Base-by-base conservation (phyloP, 257 asterid genomes). In the Nicotiana knightiana region DNA sequence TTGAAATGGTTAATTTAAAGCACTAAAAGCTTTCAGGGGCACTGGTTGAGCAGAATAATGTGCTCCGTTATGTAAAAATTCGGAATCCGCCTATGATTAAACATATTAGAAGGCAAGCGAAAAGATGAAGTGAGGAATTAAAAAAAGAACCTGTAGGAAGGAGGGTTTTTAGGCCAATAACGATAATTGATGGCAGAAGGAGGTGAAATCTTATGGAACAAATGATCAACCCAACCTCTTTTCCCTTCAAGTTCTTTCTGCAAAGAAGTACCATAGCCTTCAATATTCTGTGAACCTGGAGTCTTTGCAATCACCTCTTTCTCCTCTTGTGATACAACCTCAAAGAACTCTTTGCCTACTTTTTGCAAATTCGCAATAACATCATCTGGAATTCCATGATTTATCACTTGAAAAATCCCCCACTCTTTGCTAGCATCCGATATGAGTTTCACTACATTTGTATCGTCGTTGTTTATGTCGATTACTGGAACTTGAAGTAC, bases 161-260 rank as follows among this genome's bases (percentile, higher is more conserved):
- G 88, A 30, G 97, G 98, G 48, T 87, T 93, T 32, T 85, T 82
- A 3, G 98, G 98, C 98, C 98, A 94, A 39, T 85, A 91, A 2
- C 61, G 83, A 84, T 88, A 85, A 83, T 90, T 89, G 54, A 91
- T 62, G 1, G 85, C 94, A 4, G 89, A 24, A 75, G 95, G 91
- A 28, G 98, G 98, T 97, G 93, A 91, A 43, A 93, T 80, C 83
- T 54, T 88, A 37, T 93, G 94, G 70, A 94, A 94, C 91, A 94
- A 83, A 80, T 94, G 98, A 83, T 93, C 98, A n/a, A 91, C 97
- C 98, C 98, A 94, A 3, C 98, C 97, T 76, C 83, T 93, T 43
- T 90, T 92, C 10, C 94, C 97, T 12, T 84, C 90, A 32, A 87
- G 46, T 81, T 90, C 95, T 24, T 90, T 92, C 21, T 90, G 94